phyloP scores from a whole-genome alignment of 2,329 filamentous ascomycete species.

The Dactylellina parvicollis region DNA sequence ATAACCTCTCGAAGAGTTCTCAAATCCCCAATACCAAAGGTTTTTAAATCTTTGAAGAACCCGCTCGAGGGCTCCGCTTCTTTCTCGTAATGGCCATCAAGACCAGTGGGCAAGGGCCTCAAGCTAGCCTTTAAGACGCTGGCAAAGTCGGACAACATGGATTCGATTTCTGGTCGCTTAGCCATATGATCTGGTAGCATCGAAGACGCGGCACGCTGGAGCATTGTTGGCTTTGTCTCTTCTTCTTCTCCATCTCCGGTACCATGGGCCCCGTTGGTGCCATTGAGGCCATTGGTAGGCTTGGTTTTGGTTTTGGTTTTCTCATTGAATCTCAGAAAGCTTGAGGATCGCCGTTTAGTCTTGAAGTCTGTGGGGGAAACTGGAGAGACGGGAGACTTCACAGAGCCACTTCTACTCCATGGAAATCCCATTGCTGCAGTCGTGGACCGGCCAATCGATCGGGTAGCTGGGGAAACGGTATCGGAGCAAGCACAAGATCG shows the following conservation, averaged over 20 bases:
- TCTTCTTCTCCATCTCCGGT: slow-evolving; percentile 27
- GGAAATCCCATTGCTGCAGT: slow-evolving; percentile 39
- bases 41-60: slow-evolving; percentile 43
- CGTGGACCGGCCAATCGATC: background rate
- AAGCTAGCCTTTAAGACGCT: slow-evolving; percentile 38
- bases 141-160: slow-evolving; percentile 42
- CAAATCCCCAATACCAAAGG: slow-evolving; percentile 65
- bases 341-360: slow-evolving; percentile 36
- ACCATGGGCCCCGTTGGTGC: background rate
- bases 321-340: slow-evolving; percentile 38
- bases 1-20: slow-evolving; percentile 72
- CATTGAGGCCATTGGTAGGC: slow-evolving; percentile 12
- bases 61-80: slow-evolving; percentile 40
- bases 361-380: slow-evolving; percentile 10
- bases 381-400: slow-evolving; percentile 20
- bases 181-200: slow-evolving; percentile 48
- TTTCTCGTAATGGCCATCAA: slow-evolving; percentile 32
- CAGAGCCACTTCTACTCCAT: slow-evolving; percentile 33
- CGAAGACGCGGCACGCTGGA: slow-evolving; percentile 44
- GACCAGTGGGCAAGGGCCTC: slow-evolving; percentile 14
- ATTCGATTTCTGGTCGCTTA: slow-evolving; percentile 44
- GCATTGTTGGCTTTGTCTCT: slow-evolving; percentile 23
- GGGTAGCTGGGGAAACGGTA: background rate
- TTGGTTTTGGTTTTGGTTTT: slow-evolving; percentile 32
- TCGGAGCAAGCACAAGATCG: background rate